Base-by-base conservation (phyloP, 345 rosid genomes). In the Melaleuca quinquenervia region DNA sequence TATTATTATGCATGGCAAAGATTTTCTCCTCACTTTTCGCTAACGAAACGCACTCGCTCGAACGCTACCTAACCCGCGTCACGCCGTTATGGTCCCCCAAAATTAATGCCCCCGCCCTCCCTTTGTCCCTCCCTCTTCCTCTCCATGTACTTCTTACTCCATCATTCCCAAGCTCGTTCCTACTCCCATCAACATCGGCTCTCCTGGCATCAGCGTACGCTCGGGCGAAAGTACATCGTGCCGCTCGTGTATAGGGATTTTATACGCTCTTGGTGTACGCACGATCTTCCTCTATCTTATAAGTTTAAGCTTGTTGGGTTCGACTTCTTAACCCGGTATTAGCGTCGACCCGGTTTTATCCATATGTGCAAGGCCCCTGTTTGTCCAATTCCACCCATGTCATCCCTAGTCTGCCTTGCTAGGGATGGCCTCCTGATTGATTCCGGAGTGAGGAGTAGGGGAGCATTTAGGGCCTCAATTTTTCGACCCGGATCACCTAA, bases 51-150 rank as follows among this genome's bases (percentile, higher is more conserved):
- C 86, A 83, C 75, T 85, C 84, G 86, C 83, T 84, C 56, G 21
- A n/a, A 55, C 44, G 50, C 84, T 70, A 83, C 89, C 85, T 84
- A 62, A 82, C 83, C 32, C 21, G 48, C 74, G 52, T 56, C 53
- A 52, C 26, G 88, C 89, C 52, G 58, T 70, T 84, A 84, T 82
- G 90, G n/a, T n/a, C 83, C 86, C 85, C 82, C 29, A 84, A 64
- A 62, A 45, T 80, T 86, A 80, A 86, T 84, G 82, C 88, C 11
- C 11, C 74, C 83, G 62, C 62, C 83, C 52, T 48, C 78, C 51
- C 75, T 21, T 15, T n/a, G 83, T 83, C 51, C 54, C 86, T 74
- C 70, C 18, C 62, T 16, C 76, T 16, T 64, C 44, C 5, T 29
- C 29, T 44, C 44, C 16, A 29, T 27, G 29, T 56, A 60, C 21